A percentile compares a stretch with the other conserved stretches of the same genome.
phyloP scores from a whole-genome alignment of 2,329 filamentous ascomycete genomes.

The Stenocarpella maydis region DNA sequence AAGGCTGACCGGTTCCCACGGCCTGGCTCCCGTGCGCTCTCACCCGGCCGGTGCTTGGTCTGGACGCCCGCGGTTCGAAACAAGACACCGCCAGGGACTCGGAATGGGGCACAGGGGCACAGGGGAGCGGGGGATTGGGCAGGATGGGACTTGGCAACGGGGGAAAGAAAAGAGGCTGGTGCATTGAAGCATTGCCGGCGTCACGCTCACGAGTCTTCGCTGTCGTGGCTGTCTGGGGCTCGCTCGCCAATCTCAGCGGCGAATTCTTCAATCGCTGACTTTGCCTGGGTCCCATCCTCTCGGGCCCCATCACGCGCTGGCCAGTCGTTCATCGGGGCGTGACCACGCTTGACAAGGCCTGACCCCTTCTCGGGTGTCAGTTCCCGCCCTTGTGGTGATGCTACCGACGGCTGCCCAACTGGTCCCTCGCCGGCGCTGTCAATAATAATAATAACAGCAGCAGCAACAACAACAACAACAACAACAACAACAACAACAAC shows the following conservation, averaged over 20 bases:
- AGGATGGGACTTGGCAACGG: neutral
- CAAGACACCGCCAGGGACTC: slow-evolving; percentile 10
- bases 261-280: slow-evolving; percentile 21
- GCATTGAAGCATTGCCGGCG: slow-evolving; percentile 29
- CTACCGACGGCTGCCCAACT: slow-evolving; percentile 23
- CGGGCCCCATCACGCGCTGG: slow-evolving; percentile 12
- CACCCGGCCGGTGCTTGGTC: neutral
- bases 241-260: slow-evolving; percentile 34
- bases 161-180: slow-evolving; percentile 13
- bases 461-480: slow-evolving; percentile 16
- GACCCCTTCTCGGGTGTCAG: slow-evolving; percentile 4
- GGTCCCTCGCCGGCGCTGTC: no score
- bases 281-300: neutral
- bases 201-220: slow-evolving; percentile 28
- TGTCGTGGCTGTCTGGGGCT: slow-evolving; percentile 3
- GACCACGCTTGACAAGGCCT: neutral
- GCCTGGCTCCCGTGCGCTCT: slow-evolving; percentile 31
- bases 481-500: slow-evolving; percentile 6
- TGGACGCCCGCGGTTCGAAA: slow-evolving; percentile 27
- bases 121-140: neutral
- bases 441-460: slow-evolving; percentile 3
- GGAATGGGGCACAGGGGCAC: neutral
- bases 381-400: slow-evolving; percentile 26
- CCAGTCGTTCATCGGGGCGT: neutral
- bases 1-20: slow-evolving; percentile 10